Base-by-base conservation (phyloP, 192 early-diverging fungal genomes). In the Pilaira anomala region DNA sequence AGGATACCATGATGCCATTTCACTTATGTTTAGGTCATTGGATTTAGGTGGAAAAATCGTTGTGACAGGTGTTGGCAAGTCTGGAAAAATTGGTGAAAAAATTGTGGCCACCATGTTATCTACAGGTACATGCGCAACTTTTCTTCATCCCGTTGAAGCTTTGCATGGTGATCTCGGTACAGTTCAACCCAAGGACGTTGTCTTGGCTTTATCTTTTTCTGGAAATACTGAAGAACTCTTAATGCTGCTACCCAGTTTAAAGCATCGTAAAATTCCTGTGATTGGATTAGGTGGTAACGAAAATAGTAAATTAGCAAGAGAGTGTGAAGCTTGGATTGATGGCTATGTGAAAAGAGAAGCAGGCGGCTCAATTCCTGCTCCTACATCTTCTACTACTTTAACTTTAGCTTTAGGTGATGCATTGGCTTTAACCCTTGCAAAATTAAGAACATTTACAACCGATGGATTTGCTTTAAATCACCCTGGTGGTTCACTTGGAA, bases 31-130 rank as follows among this genome's bases (percentile, higher is more conserved):
- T 29, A 59, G 63, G 4, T 41, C 75, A 9, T 42, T 77, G 4
- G 63, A 74, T 46, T 21, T 40, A 14, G 78, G 78, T 5, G 78
- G 78, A 11, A 80, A 80, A 42, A 60, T 80, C 13, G 67, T 80
- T 0, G 68, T 80, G 1, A 78, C 76, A 1, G 78, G 78, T 16
- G 78, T 80, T 5, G 78, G 78, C 0, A 80, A 80, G 52, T 74
- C 72, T 9, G 78, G 78, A 14, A 80, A 80, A 62, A 76, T 80
- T 62, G 78, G 72, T 7, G 67, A 80, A 29, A 80, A 80, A 40
- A 65, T 80, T 4, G 66, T 69, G 0, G 75, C 75, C 1, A 80
- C 78, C 16, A 64, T 80, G 65, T 69, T 75, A 22, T 71, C 68
- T 6, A 73, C 76, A 0, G 72, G 75, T 28, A 67, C 63, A 18